These are phyloP conservation scores for Talaromyces sp. DNA, from an alignment of 2,329 filamentous ascomycete genomes.

Conservation along the genomic window DNA sequence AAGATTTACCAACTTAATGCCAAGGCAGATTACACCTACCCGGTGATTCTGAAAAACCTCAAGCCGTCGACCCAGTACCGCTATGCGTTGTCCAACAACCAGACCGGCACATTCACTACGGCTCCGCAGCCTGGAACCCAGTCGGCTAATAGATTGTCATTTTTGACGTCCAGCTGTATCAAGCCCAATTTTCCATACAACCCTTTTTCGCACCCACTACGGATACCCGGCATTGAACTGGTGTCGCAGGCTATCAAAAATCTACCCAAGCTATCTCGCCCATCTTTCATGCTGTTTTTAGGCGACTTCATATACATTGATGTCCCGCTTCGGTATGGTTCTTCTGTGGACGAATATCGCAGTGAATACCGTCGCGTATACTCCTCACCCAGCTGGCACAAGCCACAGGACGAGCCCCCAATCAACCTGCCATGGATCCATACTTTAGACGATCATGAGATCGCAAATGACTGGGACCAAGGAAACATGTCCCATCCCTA, in stretches of 20 bases:
- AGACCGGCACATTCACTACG: slow-evolving; percentile 73
- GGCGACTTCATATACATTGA: slow-evolving; percentile 55
- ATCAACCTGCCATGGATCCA: slow-evolving; percentile 84
- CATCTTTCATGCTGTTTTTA: slow-evolving; percentile 57
- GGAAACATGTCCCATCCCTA: slow-evolving; percentile 77
- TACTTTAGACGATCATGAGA: slow-evolving; percentile 94
- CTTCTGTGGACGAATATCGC: slow-evolving; percentile 68
- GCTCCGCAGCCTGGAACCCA: slow-evolving; percentile 64
- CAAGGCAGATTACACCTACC: slow-evolving; percentile 75
- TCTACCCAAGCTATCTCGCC: slow-evolving; percentile 52
- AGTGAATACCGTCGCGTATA: slow-evolving; percentile 95
- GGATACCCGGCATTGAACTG: slow-evolving; percentile 73
- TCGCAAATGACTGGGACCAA: slow-evolving; percentile 82
- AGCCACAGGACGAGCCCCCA: slow-evolving; percentile 59
- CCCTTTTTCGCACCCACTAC: slow-evolving; percentile 73
- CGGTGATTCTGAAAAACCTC: slow-evolving; percentile 62
- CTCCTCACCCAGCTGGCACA: slow-evolving; percentile 80
- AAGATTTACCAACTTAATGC: slow-evolving; percentile 62
- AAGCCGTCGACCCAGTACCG: slow-evolving; percentile 70
- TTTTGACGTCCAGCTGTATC: slow-evolving; percentile 88
- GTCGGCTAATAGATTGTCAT: slow-evolving; percentile 70
- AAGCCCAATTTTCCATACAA: slow-evolving; percentile 87
- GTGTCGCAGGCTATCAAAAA: slow-evolving; percentile 67
- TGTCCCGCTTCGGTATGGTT: slow-evolving; percentile 74
- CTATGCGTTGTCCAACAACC: slow-evolving; percentile 81